These are phyloP conservation scores for Alternaria infectoria DNA, from an alignment of 2,329 filamentous ascomycete genomes.

Conservation along the genomic window DNA sequence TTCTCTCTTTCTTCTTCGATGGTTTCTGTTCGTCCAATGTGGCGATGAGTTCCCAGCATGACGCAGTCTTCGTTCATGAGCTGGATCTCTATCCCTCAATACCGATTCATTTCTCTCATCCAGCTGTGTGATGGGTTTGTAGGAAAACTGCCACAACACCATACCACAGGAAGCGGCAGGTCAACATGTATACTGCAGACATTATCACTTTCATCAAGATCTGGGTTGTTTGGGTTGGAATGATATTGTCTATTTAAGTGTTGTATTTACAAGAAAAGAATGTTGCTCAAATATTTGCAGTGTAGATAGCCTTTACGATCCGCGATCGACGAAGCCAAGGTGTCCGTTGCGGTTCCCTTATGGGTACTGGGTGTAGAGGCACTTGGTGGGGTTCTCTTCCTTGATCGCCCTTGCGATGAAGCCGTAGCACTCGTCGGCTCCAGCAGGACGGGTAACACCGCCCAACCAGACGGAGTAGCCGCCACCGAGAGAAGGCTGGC, in stretches of 20 bases:
- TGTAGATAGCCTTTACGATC: background rate
- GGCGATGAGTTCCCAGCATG: background rate
- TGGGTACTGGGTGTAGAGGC: constrained; percentile 25
- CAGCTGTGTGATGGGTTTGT: background rate
- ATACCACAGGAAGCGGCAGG: background rate
- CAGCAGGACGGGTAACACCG: constrained; percentile 27
- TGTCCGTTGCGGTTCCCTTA: background rate
- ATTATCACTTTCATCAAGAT: background rate
- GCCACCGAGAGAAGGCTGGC: constrained; percentile 55
- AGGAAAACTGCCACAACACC: background rate
- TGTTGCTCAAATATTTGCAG: background rate
- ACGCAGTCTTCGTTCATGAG: background rate
- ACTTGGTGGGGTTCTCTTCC: constrained; percentile 19
- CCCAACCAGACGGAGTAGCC: constrained; percentile 43
- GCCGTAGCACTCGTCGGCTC: constrained; percentile 42
- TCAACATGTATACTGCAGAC: background rate
- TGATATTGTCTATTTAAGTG: background rate
- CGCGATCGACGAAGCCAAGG: background rate
- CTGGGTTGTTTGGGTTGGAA: background rate
- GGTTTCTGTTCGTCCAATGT: background rate
- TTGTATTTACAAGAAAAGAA: background rate
- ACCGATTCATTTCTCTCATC: background rate
- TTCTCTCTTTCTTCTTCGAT: background rate
- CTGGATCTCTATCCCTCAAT: background rate
- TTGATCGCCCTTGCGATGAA: constrained; percentile 39